phyloP scores from a whole-genome alignment of 139 green algal genomes.

The Dunaliella primolecta region DNA sequence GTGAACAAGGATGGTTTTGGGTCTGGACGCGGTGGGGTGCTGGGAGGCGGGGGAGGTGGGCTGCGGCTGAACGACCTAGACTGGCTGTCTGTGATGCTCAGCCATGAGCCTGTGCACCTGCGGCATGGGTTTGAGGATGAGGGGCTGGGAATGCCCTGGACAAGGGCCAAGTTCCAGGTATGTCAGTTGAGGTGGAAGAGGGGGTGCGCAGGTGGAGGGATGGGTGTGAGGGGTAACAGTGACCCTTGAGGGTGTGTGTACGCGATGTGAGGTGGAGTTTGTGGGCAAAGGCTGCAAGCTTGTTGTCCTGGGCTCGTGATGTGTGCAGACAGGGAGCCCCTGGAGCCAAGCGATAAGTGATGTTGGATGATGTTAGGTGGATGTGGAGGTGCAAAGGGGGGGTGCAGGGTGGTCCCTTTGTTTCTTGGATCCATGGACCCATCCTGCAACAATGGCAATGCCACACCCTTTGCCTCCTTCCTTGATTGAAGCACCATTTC shows the following conservation, averaged over 20 bases:
- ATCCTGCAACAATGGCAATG: too few relatives aligned
- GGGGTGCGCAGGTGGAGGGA: background rate
- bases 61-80: conserved; percentile 16
- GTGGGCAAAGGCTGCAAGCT: background rate
- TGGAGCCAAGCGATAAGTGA: background rate
- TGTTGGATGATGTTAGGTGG: too few relatives aligned
- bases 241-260: background rate
- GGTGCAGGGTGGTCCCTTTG: too few relatives aligned
- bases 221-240: background rate
- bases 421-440: too few relatives aligned
- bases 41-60: background rate
- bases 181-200: background rate
- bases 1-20: too few relatives aligned
- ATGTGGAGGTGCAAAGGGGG: too few relatives aligned
- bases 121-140: conserved; percentile 61
- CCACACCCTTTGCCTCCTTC: too few relatives aligned
- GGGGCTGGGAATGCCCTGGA: conserved; percentile 50
- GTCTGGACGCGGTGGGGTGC: too few relatives aligned
- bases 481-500: too few relatives aligned
- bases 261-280: background rate
- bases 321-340: background rate
- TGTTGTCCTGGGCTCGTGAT: background rate
- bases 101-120: conserved; percentile 54
- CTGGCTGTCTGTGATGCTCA: conserved; percentile 34
- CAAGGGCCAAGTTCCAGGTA: conserved; percentile 40